Evolutionary conservation across 2,329 filamentous ascomycete species (phyloP).

Genomic region (Epichloe coenophiala): DNA sequence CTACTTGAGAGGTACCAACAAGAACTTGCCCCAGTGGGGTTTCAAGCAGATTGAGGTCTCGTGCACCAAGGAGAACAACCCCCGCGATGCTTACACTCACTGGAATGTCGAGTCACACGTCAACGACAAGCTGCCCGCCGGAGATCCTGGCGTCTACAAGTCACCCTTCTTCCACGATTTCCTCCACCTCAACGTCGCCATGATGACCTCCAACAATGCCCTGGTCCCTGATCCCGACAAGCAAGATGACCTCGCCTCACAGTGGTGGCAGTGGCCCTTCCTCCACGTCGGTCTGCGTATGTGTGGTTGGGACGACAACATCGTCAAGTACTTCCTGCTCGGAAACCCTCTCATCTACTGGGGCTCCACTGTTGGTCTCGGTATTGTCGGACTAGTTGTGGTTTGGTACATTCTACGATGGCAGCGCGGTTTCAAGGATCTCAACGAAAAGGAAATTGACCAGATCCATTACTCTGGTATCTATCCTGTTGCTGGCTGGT

Average conservation of each 20-base stretch:
- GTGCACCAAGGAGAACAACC: constrained; percentile 86
- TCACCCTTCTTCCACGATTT: constrained; percentile 98
- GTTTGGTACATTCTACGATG: constrained; percentile 83
- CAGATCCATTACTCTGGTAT: constrained; percentile 88
- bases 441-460: constrained; percentile 69
- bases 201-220: constrained; percentile 99
- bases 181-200: constrained; percentile 93
- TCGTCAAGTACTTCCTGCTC: constrained; percentile 95
- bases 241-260: constrained; percentile 91
- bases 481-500: constrained; percentile 88
- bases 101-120: constrained; percentile 96
- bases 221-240: constrained; percentile 96
- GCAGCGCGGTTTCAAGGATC: constrained; percentile 86
- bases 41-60: constrained; percentile 99
- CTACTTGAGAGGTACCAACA: constrained; percentile 88
- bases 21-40: constrained; percentile 95
- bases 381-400: constrained; percentile 56
- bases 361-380: constrained; percentile 73
- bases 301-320: constrained; percentile 95
- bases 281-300: constrained; percentile 91
- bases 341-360: constrained; percentile 96
- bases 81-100: constrained; percentile 86
- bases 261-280: constrained; percentile 98
- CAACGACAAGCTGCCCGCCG: constrained; percentile 83
- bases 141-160: constrained; percentile 83